Percentiles rank a stretch among this genome's conserved stretches.
Evolutionary conservation across 148 eudicot genomes (phyloP).

Genomic region (Selenicereus undatus): DNA sequence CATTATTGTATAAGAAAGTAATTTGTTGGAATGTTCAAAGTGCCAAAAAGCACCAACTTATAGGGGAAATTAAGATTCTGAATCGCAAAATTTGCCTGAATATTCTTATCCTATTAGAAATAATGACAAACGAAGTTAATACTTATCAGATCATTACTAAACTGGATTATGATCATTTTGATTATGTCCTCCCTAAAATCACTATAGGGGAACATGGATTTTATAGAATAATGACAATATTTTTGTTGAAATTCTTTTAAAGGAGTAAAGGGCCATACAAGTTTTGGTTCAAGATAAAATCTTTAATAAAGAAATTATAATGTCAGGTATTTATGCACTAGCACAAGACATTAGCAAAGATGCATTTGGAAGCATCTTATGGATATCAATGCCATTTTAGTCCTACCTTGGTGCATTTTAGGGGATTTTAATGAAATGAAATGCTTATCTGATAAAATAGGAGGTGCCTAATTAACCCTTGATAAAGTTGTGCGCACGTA

Average conservation of each 20-base stretch:
- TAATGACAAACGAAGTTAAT: too few relatives aligned
- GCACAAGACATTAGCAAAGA: neutral
- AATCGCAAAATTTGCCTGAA: neutral
- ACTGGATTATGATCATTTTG: neutral
- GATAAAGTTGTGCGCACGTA: neutral
- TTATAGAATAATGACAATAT: neutral
- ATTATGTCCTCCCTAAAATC: neutral
- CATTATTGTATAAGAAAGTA: neutral
- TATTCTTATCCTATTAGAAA: neutral
- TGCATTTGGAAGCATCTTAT: neutral
- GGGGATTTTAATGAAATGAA: neutral
- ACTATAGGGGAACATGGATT: neutral
- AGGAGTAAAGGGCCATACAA: too few relatives aligned
- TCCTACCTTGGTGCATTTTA: neutral
- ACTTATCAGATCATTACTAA: too few relatives aligned
- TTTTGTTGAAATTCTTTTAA: too few relatives aligned
- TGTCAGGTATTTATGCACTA: neutral
- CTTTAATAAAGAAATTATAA: too few relatives aligned
- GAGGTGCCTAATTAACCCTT: neutral
- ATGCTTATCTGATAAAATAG: too few relatives aligned
- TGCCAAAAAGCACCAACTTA: neutral
- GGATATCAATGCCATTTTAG: neutral
- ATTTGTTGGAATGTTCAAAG: neutral
- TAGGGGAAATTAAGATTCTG: neutral
- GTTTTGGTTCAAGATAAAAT: neutral